These are phyloP conservation scores for Solanum neorickii DNA, from an alignment of 257 asterid species.

Conservation along the genomic window DNA sequence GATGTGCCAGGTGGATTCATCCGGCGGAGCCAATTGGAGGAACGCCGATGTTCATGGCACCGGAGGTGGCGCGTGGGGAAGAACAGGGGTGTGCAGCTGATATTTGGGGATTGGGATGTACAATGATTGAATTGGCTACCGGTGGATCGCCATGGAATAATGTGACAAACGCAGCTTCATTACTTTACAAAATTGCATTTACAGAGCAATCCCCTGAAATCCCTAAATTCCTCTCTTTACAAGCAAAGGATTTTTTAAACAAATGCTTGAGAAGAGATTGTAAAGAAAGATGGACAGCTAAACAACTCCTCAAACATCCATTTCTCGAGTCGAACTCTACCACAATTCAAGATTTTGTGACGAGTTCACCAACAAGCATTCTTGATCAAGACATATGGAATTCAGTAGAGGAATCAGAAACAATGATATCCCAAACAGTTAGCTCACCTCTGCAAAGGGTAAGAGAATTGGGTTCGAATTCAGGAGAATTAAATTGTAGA, in stretches of 20 bases:
- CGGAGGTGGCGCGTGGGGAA: not conserved
- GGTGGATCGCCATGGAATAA: not conserved
- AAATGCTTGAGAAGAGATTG: not conserved
- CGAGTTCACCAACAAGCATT: not conserved
- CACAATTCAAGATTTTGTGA: not conserved
- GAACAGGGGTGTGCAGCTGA: not conserved
- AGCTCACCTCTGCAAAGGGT: not conserved
- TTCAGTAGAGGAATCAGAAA: not conserved
- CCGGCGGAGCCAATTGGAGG: not conserved
- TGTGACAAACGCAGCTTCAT: not conserved
- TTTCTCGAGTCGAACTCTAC: not conserved
- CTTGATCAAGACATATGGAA: not conserved
- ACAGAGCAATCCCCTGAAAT: not conserved
- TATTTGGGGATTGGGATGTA: not conserved
- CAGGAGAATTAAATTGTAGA: not conserved
- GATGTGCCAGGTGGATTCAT: not conserved
- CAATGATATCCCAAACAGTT: not conserved
- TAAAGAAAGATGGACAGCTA: not conserved
- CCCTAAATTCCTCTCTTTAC: not conserved
- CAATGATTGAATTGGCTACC: not conserved
- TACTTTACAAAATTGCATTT: not conserved
- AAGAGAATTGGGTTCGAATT: not conserved
- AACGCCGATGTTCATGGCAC: not conserved
- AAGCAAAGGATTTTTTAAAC: not conserved
- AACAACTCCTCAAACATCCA: not conserved